Evolutionary conservation across 1,284 basidiomycete species (phyloP), one percentile per base, ranked within the genome.

Genomic region (Melampsora occidentalis): DNA sequence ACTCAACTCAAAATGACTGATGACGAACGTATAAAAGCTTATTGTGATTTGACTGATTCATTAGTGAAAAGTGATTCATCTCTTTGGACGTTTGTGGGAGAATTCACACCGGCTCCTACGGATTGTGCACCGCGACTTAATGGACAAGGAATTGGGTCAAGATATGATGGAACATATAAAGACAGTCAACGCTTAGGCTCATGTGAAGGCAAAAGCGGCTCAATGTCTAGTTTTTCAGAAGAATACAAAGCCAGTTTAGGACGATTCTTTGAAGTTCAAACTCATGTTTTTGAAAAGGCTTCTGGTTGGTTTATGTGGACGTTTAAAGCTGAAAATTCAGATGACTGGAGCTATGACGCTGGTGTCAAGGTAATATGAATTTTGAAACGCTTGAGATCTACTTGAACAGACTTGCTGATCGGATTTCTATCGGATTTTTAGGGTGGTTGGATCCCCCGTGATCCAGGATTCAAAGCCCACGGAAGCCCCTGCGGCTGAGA

Each of bases 301-400:
- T 86, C 88, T 70, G 91, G 91, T 22, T 92, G 90, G 90, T 85
- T 90, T n/a, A 90, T 87, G 81, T 92, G 91, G 91, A 88, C 90
- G 12, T 92, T 90, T 90, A 91, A 91, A 87, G 89, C 88, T 18
- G 81, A 82, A 69, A 61, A 48, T 16, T 80, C 81, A 0, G 80
- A 81, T 66, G 83, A 83, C 22, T 83, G 82, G 82, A 80, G 79
- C 61, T 83, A 82, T 79, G 78, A 81, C 76, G 80, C 81, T 53
- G 81, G 82, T 46, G 77, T 83, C 20, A 79, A 80, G 76, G 73
- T 71, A 1, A 3, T 9, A 46, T 46, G 14, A 46, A 14, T 3
- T 46, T 46, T 16, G 42, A 16, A 77, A 12, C 10, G 42, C 42
- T 46, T 46, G 10, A 46, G 10, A 46, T 46, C 10, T 46, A 9